Base-by-base conservation (phyloP, 345 rosid species). In the Alliaria petiolata region DNA sequence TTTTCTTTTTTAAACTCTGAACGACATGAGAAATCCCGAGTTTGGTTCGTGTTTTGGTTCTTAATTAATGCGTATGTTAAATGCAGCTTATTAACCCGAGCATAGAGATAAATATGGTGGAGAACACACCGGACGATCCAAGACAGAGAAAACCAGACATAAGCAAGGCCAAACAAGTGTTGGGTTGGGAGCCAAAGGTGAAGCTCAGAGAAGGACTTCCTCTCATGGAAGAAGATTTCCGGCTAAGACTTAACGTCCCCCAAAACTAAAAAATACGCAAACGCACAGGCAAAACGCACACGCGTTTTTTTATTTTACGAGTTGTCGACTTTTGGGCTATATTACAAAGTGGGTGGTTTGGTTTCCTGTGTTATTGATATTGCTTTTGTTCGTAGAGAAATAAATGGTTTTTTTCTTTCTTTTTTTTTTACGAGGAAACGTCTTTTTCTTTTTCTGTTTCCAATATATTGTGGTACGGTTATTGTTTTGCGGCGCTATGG, bases 61-160 rank as follows among this genome's bases (percentile, higher is more conserved):
- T 56, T 33, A 31, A 33, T 22, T 20, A 16, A n/a, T 57, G 51
- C 45, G 71, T 83, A 61, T 83, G 46, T 40, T 20, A 12, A n/a
- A 39, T 55, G 28, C 81, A 92, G 97, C 93, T 87, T 17, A 89
- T 93, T 15, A 90, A 81, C 78, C 91, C 93, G 11, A 81, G 78
- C 42, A 87, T 88, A 74, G 91, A 88, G 84, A 92, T 90, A 50
- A 84, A 84, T 52, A 85, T 76, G 80, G 98, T 90, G 74, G 95
- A 92, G 84, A 90, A 90, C 82, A 92, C 98, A 28, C 95, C 95
- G 0, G 98, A 92, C 11, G 95, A 92, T 80, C 96, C 98, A 12
- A 82, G 82, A 36, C 95, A 89, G 75, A 88, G 97, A 78, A 90
- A 93, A 26, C 98, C 93, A 0, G 97, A 90, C 84, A 90, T 90